phyloP scores from a whole-genome alignment of 164 flowering plant genomes.

The Warburgia ugandensis region DNA sequence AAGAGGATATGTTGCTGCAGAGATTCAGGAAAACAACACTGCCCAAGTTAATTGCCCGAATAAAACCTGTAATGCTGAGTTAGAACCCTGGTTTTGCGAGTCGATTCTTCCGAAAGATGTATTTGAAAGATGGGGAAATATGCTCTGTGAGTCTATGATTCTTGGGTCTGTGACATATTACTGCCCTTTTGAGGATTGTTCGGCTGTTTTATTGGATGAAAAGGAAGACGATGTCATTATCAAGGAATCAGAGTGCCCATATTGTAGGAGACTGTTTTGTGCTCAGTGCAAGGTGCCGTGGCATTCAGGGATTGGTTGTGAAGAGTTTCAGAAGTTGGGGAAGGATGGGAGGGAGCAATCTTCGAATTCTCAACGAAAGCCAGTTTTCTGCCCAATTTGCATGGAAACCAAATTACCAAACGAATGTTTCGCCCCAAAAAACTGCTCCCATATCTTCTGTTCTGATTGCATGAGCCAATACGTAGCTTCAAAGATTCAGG shows the following conservation, averaged over 20 bases:
- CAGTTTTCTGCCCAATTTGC: constrained; percentile 11
- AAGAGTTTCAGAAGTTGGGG: constrained; percentile 18
- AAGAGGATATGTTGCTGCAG: constrained; percentile 8
- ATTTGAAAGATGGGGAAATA: constrained; percentile 18
- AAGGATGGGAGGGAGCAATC: too few species aligned
- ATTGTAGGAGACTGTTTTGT: constrained; percentile 35
- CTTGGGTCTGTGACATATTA: too few species aligned
- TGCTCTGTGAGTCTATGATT: constrained; percentile 15
- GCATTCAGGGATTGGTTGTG: constrained; percentile 25
- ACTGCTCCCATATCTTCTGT: constrained; percentile 33
- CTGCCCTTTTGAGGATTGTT: constrained; percentile 20
- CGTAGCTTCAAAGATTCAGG: constrained; percentile 12
- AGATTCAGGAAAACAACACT: constrained; percentile 20
- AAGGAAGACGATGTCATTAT: neutral
- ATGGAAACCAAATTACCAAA: constrained; percentile 9
- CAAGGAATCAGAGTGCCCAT: constrained; percentile 24
- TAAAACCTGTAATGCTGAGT: neutral
- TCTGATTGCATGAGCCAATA: constrained; percentile 30
- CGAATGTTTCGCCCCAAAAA: neutral
- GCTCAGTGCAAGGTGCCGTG: constrained; percentile 32
- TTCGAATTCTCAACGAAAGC: too few species aligned
- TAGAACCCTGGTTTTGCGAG: constrained; percentile 15
- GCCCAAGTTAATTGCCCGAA: constrained; percentile 11
- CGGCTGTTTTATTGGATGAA: constrained; percentile 15
- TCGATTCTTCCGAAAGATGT: constrained; percentile 9